Evolutionary conservation across 164 flowering plant species (phyloP).

Genomic region (Cinnamomum micranthum): DNA sequence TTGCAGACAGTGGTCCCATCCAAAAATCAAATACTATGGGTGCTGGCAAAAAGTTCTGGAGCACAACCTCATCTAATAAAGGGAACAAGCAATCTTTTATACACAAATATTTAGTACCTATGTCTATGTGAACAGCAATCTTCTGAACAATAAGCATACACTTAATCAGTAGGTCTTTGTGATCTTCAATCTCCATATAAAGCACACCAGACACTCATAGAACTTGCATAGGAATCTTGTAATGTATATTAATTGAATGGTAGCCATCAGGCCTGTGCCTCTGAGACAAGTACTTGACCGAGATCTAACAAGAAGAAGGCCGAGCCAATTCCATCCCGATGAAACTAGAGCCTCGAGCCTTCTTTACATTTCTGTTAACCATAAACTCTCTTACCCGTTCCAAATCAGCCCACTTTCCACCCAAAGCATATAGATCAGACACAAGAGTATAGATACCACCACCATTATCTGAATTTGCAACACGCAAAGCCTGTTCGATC

Average conservation of each 20-base stretch:
- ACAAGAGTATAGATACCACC: constrained; percentile 63
- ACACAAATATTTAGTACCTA: too few species aligned
- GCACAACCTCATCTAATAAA: too few species aligned
- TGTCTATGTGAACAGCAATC: too few species aligned
- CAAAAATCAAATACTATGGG: too few species aligned
- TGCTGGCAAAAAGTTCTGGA: too few species aligned
- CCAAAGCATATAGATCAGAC: constrained; percentile 45
- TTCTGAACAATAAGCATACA: too few species aligned
- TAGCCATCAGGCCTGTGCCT: neutral
- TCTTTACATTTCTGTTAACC: constrained; percentile 42
- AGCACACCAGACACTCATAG: too few species aligned
- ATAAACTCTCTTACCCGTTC: constrained; percentile 45
- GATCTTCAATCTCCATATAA: too few species aligned
- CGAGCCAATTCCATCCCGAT: constrained; percentile 17
- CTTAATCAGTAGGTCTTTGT: too few species aligned
- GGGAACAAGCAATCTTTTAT: too few species aligned
- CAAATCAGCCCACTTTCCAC: constrained; percentile 55
- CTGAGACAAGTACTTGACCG: neutral
- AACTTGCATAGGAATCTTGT: neutral
- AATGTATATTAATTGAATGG: neutral
- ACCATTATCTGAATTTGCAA: constrained; percentile 44
- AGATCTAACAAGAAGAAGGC: neutral
- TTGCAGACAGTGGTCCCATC: too few species aligned
- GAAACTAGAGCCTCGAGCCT: constrained; percentile 51
- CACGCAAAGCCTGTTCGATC: constrained; percentile 37